A percentile compares a stretch with the other conserved stretches of the same genome.
These are phyloP conservation scores for Paxillus rubicundulus DNA, from an alignment of 768 basidiomycete species.

Conservation along the genomic window DNA sequence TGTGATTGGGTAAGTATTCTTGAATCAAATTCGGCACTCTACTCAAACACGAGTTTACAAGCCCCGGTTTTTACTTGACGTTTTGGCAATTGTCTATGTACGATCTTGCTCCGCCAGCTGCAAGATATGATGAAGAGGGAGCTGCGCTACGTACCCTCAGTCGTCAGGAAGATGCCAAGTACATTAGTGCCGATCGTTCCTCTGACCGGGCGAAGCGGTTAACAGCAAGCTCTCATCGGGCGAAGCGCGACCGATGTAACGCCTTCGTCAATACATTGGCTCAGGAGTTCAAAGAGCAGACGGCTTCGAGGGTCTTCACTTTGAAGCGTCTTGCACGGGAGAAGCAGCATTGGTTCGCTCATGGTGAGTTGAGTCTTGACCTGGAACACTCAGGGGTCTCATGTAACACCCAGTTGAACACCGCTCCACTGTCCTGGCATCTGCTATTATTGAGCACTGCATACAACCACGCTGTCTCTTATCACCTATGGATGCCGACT, in stretches of 20 bases:
- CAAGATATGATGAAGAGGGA: conserved; percentile 79
- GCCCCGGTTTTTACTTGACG: conserved; percentile 89
- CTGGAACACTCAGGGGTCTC: conserved; percentile 1
- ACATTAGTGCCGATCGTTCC: conserved; percentile 67
- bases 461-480: conserved; percentile 88
- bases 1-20: conserved; percentile 62
- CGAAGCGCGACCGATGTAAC: conserved; percentile 64
- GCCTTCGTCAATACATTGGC: conserved; percentile 55
- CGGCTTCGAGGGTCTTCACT: conserved; percentile 66
- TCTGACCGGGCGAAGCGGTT: conserved; percentile 59
- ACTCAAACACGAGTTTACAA: conserved; percentile 29
- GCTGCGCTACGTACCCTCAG: conserved; percentile 57
- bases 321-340: conserved; percentile 74
- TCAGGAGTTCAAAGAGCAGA: conserved; percentile 76
- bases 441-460: conserved; percentile 82
- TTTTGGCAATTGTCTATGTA: conserved; percentile 97
- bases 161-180: conserved; percentile 65
- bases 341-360: conserved; percentile 81
- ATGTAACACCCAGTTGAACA: conserved; percentile 26
- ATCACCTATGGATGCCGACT: conserved; percentile 97
- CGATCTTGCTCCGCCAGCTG: conserved; percentile 76
- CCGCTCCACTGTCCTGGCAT: conserved; percentile 47
- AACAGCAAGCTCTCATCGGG: conserved; percentile 56
- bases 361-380: conserved; percentile 37
- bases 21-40: conserved; percentile 4